Base-by-base conservation (phyloP, 495 filamentous ascomycete genomes). In the Penicillium canescens region DNA sequence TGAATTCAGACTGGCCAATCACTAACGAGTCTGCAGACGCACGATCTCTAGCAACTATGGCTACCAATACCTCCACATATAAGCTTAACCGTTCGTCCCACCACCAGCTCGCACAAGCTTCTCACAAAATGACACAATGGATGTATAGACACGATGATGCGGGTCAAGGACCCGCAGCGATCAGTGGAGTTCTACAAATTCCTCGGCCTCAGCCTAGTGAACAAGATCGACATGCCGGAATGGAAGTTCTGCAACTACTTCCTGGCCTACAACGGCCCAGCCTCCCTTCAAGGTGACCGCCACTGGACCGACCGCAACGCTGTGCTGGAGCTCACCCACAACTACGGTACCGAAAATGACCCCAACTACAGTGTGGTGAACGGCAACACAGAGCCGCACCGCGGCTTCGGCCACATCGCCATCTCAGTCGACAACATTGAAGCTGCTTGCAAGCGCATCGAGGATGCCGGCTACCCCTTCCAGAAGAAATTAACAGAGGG, bases 131-230 rank as follows among this genome's bases (percentile, higher is more conserved):
- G 43, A 57, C 38, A 43, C 50, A 42, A 55, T 47, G 52, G 56
- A 52, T 42, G 56, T 53, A 57, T 50, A 74, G 75, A 78, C 49
- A 66, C 69, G 51, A 96, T 92, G 92, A 72, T 96, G 61, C 85
- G 94, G 71, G 90, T 97, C 67, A 98, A 97, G 73, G 91, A 98
- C 70, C 94, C 94, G 3, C 85, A 92, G 68, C 81, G 77, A 63
- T 96, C 90, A 18, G 86, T 97, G 74, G 89, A 94, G 60, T 98
- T 91, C 79, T 98, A 98, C 72, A 83, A 96, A 59, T 89, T 91
- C 76, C 88, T 98, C 13, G 94, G 94, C 60, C 83, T 98, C 78
- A 91, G 75, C 69, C 74, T 91, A 61, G 81, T 98, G 69, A 82
- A 88, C 56, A 88, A 89, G 65, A 78, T 92, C 34, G 78, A 86